Conservation (phyloP, 1,284 basidiomycete genomes). For the Puccinia novopanici region DNA sequence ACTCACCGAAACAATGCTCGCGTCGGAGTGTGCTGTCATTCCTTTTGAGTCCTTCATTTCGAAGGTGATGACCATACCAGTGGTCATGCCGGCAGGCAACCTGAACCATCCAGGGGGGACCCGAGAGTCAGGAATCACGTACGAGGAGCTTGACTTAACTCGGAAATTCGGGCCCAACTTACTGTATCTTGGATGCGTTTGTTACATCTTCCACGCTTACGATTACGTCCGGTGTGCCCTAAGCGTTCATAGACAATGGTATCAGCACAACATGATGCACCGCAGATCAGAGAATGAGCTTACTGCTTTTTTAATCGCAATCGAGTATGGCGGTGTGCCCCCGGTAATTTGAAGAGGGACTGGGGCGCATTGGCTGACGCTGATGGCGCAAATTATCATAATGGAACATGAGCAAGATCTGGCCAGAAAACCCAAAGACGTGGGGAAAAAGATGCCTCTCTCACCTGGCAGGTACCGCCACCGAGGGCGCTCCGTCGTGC, state of each 20-base stretch:
- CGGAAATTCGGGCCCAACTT: not conserved
- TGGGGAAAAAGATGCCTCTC: not conserved
- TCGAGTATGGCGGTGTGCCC: not conserved
- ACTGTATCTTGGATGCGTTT: not conserved
- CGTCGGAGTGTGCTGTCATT: not conserved
- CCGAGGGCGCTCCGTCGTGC: not conserved
- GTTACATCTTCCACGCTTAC: not conserved
- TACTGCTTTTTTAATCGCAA: not conserved
- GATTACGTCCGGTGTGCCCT: not conserved
- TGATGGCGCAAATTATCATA: not conserved
- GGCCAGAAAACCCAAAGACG: not conserved
- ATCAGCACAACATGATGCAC: not conserved
- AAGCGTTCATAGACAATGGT: not conserved
- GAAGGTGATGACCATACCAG: constrained; percentile 4
- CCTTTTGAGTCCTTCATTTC: constrained; percentile 2
- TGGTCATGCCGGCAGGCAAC: not conserved
- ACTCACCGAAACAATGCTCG: not conserved
- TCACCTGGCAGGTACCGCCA: not conserved
- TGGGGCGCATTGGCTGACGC: not conserved
- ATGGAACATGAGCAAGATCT: not conserved
- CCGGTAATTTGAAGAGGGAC: not conserved
- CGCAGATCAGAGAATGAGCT: not conserved
- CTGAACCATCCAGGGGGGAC: not conserved
- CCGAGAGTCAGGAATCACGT: not conserved
- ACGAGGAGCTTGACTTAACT: no score